Conservation (phyloP, 306 rosid genomes). For the Urtica urens region DNA sequence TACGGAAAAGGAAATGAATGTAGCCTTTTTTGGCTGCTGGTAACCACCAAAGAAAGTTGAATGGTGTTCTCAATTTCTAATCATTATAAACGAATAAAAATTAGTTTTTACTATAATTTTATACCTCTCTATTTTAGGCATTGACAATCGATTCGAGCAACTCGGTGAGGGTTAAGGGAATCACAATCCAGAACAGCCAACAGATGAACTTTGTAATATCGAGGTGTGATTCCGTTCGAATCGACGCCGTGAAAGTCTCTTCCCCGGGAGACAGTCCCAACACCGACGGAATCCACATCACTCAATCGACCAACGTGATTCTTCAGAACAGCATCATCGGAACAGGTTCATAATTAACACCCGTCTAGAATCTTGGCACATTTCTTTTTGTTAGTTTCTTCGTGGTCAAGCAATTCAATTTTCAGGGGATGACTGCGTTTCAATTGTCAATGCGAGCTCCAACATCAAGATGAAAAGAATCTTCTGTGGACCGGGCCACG, state of each 20-base stretch:
- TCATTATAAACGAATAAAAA: too few species aligned
- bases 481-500: slow-evolving; percentile 95
- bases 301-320: slow-evolving; percentile 71
- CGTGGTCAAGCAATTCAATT: slow-evolving; percentile 10
- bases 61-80: too few species aligned
- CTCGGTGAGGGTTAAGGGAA: slow-evolving; percentile 54
- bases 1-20: too few species aligned
- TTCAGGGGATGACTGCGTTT: slow-evolving; percentile 93
- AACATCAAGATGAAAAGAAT: slow-evolving; percentile 85
- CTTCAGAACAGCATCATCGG: slow-evolving; percentile 74
- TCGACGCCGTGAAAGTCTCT: slow-evolving; percentile 52
- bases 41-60: too few species aligned
- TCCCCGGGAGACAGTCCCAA: slow-evolving; percentile 88
- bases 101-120: not conserved
- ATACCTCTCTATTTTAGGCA: slow-evolving; percentile 46
- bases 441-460: slow-evolving; percentile 90
- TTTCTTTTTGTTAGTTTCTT: not conserved
- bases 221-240: slow-evolving; percentile 47
- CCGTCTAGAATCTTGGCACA: not conserved
- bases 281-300: slow-evolving; percentile 93
- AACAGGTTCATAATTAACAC: slow-evolving; percentile 53
- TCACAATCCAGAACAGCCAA: slow-evolving; percentile 81
- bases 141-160: slow-evolving; percentile 74
- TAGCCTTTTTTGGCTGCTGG: too few species aligned
- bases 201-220: slow-evolving; percentile 82